Conservation (phyloP, 768 basidiomycete genomes). For the Hemileccinum rubropunctum region DNA sequence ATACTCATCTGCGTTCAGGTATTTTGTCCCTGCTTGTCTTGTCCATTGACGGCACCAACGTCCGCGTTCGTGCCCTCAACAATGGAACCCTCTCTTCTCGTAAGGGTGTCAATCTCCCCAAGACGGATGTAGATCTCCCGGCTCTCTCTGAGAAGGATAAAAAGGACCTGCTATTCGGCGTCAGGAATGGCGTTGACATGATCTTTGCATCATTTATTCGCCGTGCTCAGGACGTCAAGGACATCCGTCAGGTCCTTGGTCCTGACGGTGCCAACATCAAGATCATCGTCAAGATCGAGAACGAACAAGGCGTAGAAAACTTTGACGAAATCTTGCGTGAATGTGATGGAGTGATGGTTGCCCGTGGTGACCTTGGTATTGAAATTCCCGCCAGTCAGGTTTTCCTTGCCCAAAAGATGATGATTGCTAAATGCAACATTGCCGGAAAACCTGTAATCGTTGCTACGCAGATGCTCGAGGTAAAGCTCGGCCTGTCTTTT, state of each 20-base stretch:
- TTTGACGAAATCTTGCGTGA: constrained; percentile 97
- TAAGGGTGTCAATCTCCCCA: constrained; percentile 99
- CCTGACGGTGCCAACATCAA: constrained; percentile 95
- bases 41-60: constrained; percentile 76
- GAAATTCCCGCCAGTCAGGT: constrained; percentile 99
- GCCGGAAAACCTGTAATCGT: constrained; percentile 98
- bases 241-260: constrained; percentile 92
- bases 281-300: constrained; percentile 99
- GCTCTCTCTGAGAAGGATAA: constrained; percentile 99
- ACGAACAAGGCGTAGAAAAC: constrained; percentile 98
- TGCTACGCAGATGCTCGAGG: constrained; percentile 99
- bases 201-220: constrained; percentile 99
- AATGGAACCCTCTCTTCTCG: constrained; percentile 90
- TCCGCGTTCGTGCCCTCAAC: constrained; percentile 87
- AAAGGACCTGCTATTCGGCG: constrained; percentile 90
- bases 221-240: constrained; percentile 87
- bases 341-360: constrained; percentile 99
- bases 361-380: constrained; percentile 98
- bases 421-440: constrained; percentile 99
- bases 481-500: constrained; percentile 29
- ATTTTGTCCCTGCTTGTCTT: constrained; percentile 93
- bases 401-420: constrained; percentile 99
- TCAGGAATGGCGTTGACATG: constrained; percentile 98
- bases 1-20: constrained; percentile 33
- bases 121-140: constrained; percentile 96